Evolutionary conservation across 768 basidiomycete species (phyloP).

Genomic region (Lactarius indigo): DNA sequence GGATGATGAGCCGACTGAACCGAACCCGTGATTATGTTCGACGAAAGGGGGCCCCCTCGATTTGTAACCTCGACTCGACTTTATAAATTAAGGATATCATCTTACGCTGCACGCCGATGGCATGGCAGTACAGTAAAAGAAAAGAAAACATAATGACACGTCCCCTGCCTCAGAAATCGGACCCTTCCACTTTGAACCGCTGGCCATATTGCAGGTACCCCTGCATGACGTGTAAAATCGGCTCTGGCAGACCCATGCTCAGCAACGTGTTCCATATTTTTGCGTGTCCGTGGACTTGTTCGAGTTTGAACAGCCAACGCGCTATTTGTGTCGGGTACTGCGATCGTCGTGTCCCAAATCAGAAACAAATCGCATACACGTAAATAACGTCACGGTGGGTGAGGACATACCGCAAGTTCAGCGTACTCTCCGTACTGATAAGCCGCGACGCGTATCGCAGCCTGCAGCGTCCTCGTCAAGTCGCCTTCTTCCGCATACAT

Average conservation of each 20-base stretch:
- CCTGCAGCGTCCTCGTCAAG: conserved; percentile 84
- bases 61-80: conserved; percentile 5
- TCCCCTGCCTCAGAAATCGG: conserved; percentile 53
- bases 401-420: conserved; percentile 72
- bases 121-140: conserved; percentile 9
- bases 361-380: not conserved
- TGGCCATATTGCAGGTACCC: conserved; percentile 86
- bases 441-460: conserved; percentile 87
- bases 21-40: not conserved
- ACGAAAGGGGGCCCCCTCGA: not conserved
- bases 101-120: not conserved
- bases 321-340: conserved; percentile 92
- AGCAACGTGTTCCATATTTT: conserved; percentile 92
- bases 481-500: conserved; percentile 98
- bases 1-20: not conserved
- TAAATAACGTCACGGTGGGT: conserved; percentile 8
- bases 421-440: conserved; percentile 90
- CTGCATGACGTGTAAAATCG: conserved; percentile 90
- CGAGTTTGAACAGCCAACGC: conserved; percentile 87
- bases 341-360: conserved; percentile 18
- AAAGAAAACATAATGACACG: not conserved
- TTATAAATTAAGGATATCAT: conserved; percentile 18
- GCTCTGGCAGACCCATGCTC: conserved; percentile 90
- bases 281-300: conserved; percentile 86
- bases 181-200: conserved; percentile 84